Base-by-base conservation (phyloP, 176 grass and related monocot species). In the Oryza australiensis region DNA sequence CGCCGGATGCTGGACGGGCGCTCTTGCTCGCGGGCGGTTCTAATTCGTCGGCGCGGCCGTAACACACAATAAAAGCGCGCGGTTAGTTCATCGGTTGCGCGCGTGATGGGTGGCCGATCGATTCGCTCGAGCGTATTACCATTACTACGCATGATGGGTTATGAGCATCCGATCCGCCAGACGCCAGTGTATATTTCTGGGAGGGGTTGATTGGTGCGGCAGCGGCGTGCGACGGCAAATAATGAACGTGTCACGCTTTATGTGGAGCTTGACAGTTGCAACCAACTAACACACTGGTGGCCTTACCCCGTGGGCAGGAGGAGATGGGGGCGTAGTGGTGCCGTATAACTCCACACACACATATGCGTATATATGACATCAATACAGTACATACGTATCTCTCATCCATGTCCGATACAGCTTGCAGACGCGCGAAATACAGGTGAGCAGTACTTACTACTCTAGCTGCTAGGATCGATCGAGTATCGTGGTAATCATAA, bases 21-120 rank as follows among this genome's bases (percentile, higher is more conserved):
- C n/a, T n/a, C n/a, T n/a, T n/a, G n/a, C n/a, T n/a, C n/a, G n/a
- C n/a, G n/a, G n/a, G n/a, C 48, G 26, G 62, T 59, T 68, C 76
- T 70, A 80, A 74, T 70, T 75, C 75, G 70, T 85, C 76, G 82
- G 87, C 67, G 80, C 57, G 41, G 80, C 73, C 65, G 73, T 77
- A 26, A 49, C 34, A 57, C 51, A 13, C 70, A 53, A 81, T 74
- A 68, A 70, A 67, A 67, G 77, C 45, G 24, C 42, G 5, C 62
- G 60, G 46, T 68, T 62, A 27, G 40, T 40, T 24, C 51, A 22
- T 55, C 12, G 2, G 51, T n/a, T 55, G 51, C 51, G 5, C 18
- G 65, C 41, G 12, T 9, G 40, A 28, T 1, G 13, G 23, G 10
- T 11, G 23, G 59, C 23, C 9, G 51, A 26, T 1, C 35, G n/a